Conservation (phyloP, 257 asterid species). For the Solanum virginianum region DNA sequence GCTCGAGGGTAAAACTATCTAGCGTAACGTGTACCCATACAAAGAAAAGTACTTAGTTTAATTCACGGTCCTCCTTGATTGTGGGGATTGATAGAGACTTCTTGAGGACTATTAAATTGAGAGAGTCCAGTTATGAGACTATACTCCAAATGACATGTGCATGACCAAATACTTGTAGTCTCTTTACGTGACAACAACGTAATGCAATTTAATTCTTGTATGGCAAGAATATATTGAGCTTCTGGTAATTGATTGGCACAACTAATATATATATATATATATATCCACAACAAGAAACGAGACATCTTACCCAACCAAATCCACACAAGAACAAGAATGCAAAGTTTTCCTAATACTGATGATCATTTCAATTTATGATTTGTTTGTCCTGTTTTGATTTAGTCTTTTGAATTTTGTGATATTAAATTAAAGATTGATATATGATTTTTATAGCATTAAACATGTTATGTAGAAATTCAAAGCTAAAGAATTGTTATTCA, state of each 20-base stretch:
- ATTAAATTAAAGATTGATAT: no score
- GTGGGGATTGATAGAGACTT: background rate
- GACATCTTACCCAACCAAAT: background rate
- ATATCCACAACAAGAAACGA: background rate
- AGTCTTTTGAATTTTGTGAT: no score
- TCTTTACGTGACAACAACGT: background rate
- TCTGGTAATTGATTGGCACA: background rate
- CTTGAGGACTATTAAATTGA: background rate
- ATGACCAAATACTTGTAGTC: background rate
- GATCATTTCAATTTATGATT: no score
- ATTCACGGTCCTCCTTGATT: background rate
- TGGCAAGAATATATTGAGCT: background rate
- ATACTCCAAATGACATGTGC: background rate
- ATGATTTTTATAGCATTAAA: rapidly evolving
- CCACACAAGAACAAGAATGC: no score
- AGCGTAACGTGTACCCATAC: background rate
- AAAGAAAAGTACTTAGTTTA: background rate
- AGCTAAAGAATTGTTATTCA: background rate
- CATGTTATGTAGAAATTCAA: rapidly evolving
- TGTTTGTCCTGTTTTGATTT: no score
- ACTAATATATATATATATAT: background rate
- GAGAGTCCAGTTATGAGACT: background rate
- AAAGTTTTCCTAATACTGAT: no score
- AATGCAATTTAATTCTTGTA: background rate
- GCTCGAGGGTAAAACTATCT: background rate